phyloP scores from a whole-genome alignment of 2,329 filamentous ascomycete genomes.

The Arthrobotrys entomopaga region DNA sequence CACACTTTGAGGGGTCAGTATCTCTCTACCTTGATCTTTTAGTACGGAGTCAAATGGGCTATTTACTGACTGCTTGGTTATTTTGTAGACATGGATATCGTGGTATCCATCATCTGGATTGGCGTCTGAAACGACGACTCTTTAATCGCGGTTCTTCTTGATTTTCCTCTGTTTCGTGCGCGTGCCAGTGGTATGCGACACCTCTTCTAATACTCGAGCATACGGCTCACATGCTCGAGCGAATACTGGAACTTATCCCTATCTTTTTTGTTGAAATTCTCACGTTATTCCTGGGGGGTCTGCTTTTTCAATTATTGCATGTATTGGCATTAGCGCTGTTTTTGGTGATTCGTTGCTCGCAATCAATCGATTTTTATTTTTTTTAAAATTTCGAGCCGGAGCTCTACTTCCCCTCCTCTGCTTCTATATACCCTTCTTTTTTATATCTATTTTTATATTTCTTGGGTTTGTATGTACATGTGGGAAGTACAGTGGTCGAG shows the following conservation, averaged over 20 bases:
- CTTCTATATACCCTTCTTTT: conserved; percentile 1
- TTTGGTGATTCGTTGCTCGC: conserved; percentile 21
- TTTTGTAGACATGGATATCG: conserved; percentile 69
- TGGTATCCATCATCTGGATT: conserved; percentile 82
- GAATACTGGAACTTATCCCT: not conserved
- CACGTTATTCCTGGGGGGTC: not conserved
- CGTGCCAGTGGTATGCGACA: not conserved
- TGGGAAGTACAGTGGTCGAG: not conserved
- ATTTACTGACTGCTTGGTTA: conserved; percentile 9
- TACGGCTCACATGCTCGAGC: not conserved
- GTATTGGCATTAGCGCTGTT: conserved; percentile 47
- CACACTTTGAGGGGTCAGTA: conserved; percentile 68
- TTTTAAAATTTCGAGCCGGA: conserved; percentile 8
- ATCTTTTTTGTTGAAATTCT: not conserved
- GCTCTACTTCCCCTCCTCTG: conserved; percentile 5
- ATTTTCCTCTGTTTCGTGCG: not conserved
- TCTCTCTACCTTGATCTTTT: not conserved
- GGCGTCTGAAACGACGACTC: conserved; percentile 66
- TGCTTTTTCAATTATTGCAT: conserved; percentile 22
- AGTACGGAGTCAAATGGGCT: conserved; percentile 67
- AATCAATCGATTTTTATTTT: conserved; percentile 48
- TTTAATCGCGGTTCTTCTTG: not conserved
- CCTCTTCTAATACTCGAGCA: not conserved
- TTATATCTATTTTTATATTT: not conserved
- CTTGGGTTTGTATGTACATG: not conserved